Conservation (phyloP, 495 filamentous ascomycete genomes). For the Halenospora varia region DNA sequence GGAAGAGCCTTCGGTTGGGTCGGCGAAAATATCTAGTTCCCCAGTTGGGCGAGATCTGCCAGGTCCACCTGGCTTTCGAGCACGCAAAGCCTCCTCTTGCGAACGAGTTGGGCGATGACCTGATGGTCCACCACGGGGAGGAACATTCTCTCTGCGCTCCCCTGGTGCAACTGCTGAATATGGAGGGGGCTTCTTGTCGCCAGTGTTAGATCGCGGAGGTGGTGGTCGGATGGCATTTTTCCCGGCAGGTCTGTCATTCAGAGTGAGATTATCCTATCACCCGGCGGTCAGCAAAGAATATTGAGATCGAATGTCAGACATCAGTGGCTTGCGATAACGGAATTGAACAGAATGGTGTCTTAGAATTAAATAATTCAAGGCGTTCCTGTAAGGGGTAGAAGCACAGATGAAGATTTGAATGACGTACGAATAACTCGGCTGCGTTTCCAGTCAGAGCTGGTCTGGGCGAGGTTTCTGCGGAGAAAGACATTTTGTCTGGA, state of each 20-base stretch:
- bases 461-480: slow-evolving; percentile 34
- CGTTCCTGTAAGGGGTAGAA: neutral
- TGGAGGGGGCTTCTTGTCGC: slow-evolving; percentile 37
- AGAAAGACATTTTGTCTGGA: slow-evolving; percentile 54
- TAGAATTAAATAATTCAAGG: neutral
- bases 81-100: slow-evolving; percentile 54
- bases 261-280: slow-evolving; percentile 45
- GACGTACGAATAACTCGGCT: slow-evolving; percentile 87
- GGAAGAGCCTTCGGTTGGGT: slow-evolving; percentile 35
- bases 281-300: slow-evolving; percentile 6
- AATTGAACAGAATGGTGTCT: neutral
- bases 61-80: slow-evolving; percentile 33
- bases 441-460: slow-evolving; percentile 58
- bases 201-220: slow-evolving; percentile 35
- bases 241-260: slow-evolving; percentile 34
- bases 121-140: slow-evolving; percentile 38
- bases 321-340: slow-evolving; percentile 4
- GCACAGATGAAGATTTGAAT: neutral
- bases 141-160: slow-evolving; percentile 47
- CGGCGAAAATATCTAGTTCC: slow-evolving; percentile 57
- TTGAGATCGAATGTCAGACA: slow-evolving; percentile 5
- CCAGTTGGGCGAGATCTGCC: slow-evolving; percentile 28
- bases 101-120: slow-evolving; percentile 57
- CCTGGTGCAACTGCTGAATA: slow-evolving; percentile 6
- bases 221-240: slow-evolving; percentile 26